Base-by-base conservation (phyloP, 2,329 filamentous ascomycete species). In the Elsinoe ampelina region DNA sequence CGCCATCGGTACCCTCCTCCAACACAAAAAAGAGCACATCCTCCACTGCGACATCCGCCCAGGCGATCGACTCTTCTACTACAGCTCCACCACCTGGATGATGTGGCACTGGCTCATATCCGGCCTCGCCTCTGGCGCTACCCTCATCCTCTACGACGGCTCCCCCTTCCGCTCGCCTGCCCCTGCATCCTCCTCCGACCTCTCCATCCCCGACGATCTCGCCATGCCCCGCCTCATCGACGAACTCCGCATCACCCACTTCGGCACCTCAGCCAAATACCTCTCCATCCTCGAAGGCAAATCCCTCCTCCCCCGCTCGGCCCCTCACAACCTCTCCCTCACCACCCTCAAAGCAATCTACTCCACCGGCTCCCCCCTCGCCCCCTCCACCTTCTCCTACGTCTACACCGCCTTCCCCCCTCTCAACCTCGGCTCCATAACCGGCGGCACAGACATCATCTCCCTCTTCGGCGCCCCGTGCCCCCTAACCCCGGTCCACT, bases 91-190 rank as follows among this genome's bases (percentile, higher is more conserved):
- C 10, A 95, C 89, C 0, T 96, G 91, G 93, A 97, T 98, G 91
- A 97, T 97, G 92, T 96, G 91, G 90, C 92, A 97, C 70, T 97
- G 92, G 91, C 84, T 91, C 39, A 81, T 96, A 17, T 92, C 89
- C 1, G 89, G 85, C 5, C 82, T 97, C 3, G 87, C 91, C 8
- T 84, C 83, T 30, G 92, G 92, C 55, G 81, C 87, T 10, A 92
- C 89, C 0, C 76, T 97, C 11, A 79, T 97, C 17, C 78, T 97
- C 3, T 98, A 96, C 71, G 89, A 95, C 55, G 93, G 93, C 48
- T 95, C 89, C 0, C 93, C 93, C 0, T 97, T 97, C 75, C 74
- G 75, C 55, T 77, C 73, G 55, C 50, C 71, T 3, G 59, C 63
- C 11, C 77, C 79, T 13, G n/a, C 41, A n/a, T 38, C 39, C 7